Base-by-base conservation (phyloP, 495 filamentous ascomycete genomes). In the Collariella sp. region DNA sequence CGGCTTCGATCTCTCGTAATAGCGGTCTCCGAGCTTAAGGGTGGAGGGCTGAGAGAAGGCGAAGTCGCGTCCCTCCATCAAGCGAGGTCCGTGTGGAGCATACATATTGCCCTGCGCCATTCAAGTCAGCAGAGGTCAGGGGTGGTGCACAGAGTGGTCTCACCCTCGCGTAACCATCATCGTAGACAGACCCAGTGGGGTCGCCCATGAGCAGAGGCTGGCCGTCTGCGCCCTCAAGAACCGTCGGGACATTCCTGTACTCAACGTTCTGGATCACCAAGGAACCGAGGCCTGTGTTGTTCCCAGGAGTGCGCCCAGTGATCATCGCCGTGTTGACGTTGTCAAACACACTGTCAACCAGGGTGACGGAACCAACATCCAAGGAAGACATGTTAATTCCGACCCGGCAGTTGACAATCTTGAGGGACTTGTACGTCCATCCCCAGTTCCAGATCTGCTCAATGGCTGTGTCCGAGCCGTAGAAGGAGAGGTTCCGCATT, bases 391-490 rank as follows among this genome's bases (percentile, higher is more conserved):
- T 87, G 62, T 93, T 85, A 48, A 95, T 75, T 41, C 85, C 88
- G 53, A 90, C 71, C 3, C 74, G 71, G 69, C 86, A 90, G 66
- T 85, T 82, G 64, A 85, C 83, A 72, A 96, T 83, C 5, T 68
- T 77, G 13, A 95, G 58, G 5, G 80, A 85, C 68, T 93, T 89
- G 71, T 90, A 82, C 35, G 82, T 84, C 84, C 88, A 96, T 4
- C 83, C 80, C 90, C 88, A 94, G 63, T 88, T 83, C 88, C 88
- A 94, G 68, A 90, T 88, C 83, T 88, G 85, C 68, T 76, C 85
- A 43, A 95, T 83, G 26, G 86, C 88, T 13, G 89, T 95, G 54
- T 87, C 76, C 65, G 84, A 89, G 65, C 81, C 78, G 60, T 88
- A 88, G 72, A 95, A 95, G 18, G 77, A 85, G 56, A 95, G 61